phyloP scores from a whole-genome alignment of 371 early-diverging fungal species.

The Rhizomucor miehei region DNA sequence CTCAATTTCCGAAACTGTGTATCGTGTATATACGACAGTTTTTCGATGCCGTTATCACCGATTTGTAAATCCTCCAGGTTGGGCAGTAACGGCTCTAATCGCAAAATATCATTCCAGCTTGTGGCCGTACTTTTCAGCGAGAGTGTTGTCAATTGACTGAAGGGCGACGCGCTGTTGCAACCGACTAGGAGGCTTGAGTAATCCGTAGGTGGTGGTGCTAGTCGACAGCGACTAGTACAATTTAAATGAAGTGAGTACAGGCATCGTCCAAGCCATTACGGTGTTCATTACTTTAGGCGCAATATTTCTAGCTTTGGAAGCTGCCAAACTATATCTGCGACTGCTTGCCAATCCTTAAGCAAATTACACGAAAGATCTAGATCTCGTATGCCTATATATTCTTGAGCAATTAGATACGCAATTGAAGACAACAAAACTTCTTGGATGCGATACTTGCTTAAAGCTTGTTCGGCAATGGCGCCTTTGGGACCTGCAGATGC shows the following conservation, averaged over 20 bases:
- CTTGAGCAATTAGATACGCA: not conserved
- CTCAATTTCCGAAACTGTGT: conserved; percentile 48
- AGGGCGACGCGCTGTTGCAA: too few relatives aligned
- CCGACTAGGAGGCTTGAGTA: too few relatives aligned
- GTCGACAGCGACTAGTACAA: conserved; percentile 11
- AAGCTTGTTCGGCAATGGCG: conserved; percentile 16
- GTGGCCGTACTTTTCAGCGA: conserved; percentile 20
- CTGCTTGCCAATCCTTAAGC: conserved; percentile 56
- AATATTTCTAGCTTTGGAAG: conserved; percentile 55
- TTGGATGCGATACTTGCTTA: conserved; percentile 12
- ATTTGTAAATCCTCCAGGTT: conserved; percentile 63
- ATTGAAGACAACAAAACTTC: not conserved
- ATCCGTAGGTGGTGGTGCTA: conserved; percentile 19
- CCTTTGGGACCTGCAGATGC: conserved; percentile 25
- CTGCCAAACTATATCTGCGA: conserved; percentile 59
- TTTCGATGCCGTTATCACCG: conserved; percentile 54
- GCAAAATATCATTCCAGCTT: conserved; percentile 29
- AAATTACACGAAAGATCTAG: conserved; percentile 74
- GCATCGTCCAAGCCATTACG: too few relatives aligned
- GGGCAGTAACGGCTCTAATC: conserved; percentile 50
- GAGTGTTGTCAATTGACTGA: conserved; percentile 15
- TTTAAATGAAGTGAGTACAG: not conserved
- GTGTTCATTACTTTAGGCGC: conserved; percentile 54
- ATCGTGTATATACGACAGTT: conserved; percentile 19
- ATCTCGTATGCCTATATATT: conserved; percentile 53